phyloP scores from a whole-genome alignment of 169 alveolate genomes.

The Cryptosporidium parvum region DNA sequence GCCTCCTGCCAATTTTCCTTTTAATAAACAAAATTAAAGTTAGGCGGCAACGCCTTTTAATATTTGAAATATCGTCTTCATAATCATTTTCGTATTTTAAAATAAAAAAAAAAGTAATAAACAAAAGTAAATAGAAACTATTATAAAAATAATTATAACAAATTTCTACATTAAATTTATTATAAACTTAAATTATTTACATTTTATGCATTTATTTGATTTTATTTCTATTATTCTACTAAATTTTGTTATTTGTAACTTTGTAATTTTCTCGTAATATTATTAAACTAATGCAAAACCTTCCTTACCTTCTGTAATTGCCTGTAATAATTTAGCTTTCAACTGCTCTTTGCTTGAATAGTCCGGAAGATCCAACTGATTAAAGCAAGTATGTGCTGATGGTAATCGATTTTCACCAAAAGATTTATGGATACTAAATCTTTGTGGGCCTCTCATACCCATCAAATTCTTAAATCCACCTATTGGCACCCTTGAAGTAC shows the following conservation, averaged over 20 bases:
- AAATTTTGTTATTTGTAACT: no score
- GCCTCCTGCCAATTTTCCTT: no score
- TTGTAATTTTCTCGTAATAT: no score
- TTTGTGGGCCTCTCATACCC: slow-evolving; percentile 99
- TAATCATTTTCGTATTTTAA: no score
- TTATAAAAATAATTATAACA: no score
- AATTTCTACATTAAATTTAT: no score
- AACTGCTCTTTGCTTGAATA: slow-evolving; percentile 94
- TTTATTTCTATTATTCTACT: no score
- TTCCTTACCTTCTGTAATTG: slow-evolving; percentile 95
- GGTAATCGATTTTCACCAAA: slow-evolving; percentile 95
- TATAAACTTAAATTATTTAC: no score
- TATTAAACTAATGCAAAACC: slow-evolving; percentile 95
- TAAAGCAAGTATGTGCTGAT: slow-evolving; percentile 98
- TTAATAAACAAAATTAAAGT: no score
- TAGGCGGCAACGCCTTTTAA: neutral
- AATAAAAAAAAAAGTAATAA: no score
- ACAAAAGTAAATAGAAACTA: no score
- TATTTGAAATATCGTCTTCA: neutral
- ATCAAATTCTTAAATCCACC: slow-evolving; percentile 97
- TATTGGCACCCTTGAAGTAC: slow-evolving; percentile 96
- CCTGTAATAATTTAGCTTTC: slow-evolving; percentile 89
- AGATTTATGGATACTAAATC: slow-evolving; percentile 93
- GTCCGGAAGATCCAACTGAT: slow-evolving; percentile 98
- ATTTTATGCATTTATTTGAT: neutral